Conservation (phyloP, 2,329 filamentous ascomycete species). For the Akanthomyces muscarius region DNA sequence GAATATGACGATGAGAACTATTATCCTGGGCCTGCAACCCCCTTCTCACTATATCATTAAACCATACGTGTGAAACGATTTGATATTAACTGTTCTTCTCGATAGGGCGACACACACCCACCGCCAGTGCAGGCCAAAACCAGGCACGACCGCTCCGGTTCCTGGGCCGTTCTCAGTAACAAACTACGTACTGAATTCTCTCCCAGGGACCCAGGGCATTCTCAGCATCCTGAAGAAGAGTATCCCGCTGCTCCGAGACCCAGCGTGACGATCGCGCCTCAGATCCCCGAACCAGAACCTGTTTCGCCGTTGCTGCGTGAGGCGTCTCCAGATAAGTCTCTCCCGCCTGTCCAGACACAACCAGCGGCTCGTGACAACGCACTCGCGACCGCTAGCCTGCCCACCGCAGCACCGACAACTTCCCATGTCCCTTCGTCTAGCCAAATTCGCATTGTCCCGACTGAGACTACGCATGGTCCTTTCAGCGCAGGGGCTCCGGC, state of each 20-base stretch:
- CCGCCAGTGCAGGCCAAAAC: slow-evolving; percentile 33
- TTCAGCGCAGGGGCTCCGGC: neutral
- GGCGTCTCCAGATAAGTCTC: neutral
- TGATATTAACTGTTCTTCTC: slow-evolving; percentile 34
- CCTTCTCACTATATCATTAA: slow-evolving; percentile 20
- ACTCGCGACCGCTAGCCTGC: neutral
- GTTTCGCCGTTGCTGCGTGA: slow-evolving; percentile 32
- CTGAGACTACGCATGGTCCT: slow-evolving; percentile 9
- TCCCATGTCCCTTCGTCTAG: slow-evolving; percentile 5
- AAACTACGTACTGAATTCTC: slow-evolving; percentile 24
- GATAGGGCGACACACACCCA: slow-evolving; percentile 35
- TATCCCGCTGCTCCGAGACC: neutral
- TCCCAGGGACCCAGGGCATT: slow-evolving; percentile 7
- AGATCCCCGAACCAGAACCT: slow-evolving; percentile 27
- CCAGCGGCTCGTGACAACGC: neutral
- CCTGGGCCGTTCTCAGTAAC: slow-evolving; percentile 41
- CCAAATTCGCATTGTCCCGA: slow-evolving; percentile 25
- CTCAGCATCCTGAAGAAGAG: slow-evolving; percentile 10
- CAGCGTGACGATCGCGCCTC: slow-evolving; percentile 19
- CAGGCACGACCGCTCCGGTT: slow-evolving; percentile 40
- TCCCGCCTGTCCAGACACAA: neutral
- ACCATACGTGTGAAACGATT: slow-evolving; percentile 26
- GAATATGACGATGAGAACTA: slow-evolving; percentile 37
- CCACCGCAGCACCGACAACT: slow-evolving; percentile 1
- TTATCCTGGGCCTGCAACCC: slow-evolving; percentile 22